Conservation (phyloP, 192 early-diverging fungal genomes). For the Rhizoclosmatium sp. region DNA sequence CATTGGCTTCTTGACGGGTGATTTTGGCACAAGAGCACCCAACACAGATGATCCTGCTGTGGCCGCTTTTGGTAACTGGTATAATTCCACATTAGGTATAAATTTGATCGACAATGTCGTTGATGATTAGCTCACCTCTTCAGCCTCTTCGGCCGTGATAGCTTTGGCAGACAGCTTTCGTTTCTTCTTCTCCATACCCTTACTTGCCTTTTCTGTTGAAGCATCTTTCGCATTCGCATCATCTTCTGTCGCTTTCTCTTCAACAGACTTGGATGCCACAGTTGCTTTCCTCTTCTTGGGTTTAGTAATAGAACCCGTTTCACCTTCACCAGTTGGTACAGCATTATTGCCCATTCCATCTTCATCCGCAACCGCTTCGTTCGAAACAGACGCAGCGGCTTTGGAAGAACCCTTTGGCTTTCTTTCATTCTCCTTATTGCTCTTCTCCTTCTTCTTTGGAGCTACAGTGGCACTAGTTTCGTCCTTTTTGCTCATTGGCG, state of each 20-base stretch:
- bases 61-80: neutral
- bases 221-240: neutral
- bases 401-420: neutral
- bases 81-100: neutral
- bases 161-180: slow-evolving; percentile 38
- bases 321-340: neutral
- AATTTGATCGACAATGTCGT: neutral
- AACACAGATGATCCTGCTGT: no score
- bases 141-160: slow-evolving; percentile 39
- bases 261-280: slow-evolving; percentile 28
- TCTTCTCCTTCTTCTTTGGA: slow-evolving; percentile 37
- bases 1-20: slow-evolving; percentile 9
- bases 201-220: neutral
- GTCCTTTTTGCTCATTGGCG: neutral
- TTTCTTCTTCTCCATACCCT: slow-evolving; percentile 40
- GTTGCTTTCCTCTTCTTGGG: neutral
- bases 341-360: neutral
- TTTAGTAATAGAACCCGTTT: neutral
- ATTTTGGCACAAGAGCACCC: neutral
- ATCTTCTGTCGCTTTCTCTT: slow-evolving; percentile 55
- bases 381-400: slow-evolving; percentile 29
- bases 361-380: slow-evolving; percentile 41
- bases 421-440: slow-evolving; percentile 49
- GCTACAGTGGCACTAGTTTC: neutral
- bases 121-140: slow-evolving; percentile 39